phyloP scores from a whole-genome alignment of 257 asterid species.

The Fraxinus quadrangulata region DNA sequence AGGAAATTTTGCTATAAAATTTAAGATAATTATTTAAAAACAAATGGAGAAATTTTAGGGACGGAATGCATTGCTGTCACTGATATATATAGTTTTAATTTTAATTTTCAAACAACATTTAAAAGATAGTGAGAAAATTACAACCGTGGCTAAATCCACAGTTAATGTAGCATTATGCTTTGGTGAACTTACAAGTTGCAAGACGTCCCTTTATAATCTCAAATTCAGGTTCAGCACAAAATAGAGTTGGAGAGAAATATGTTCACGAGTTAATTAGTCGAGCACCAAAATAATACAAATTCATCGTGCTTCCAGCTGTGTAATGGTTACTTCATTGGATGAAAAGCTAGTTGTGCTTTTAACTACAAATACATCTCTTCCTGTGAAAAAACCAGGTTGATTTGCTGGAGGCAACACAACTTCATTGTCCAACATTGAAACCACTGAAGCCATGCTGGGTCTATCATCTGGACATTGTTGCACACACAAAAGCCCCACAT shows the following conservation, averaged over 20 bases:
- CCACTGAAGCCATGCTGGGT: conserved; percentile 25
- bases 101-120: too few species aligned
- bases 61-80: too few species aligned
- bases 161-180: too few species aligned
- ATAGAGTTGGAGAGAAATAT: background rate
- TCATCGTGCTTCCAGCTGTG: conserved; percentile 1
- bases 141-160: too few species aligned
- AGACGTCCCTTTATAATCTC: too few species aligned
- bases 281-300: background rate
- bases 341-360: background rate
- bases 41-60: too few species aligned
- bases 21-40: too few species aligned
- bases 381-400: conserved; percentile 32
- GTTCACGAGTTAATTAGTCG: background rate
- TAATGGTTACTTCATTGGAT: conserved; percentile 14
- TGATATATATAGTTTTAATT: too few species aligned
- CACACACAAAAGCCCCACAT: conserved; percentile 30
- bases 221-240: too few species aligned
- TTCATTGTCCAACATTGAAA: conserved; percentile 20
- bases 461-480: conserved; percentile 18
- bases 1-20: background rate
- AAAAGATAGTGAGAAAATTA: too few species aligned
- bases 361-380: background rate
- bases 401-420: conserved; percentile 18
- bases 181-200: too few species aligned